These are phyloP conservation scores for Candida saitoana DNA, from an alignment of 805 yeast genomes.

Conservation along the genomic window DNA sequence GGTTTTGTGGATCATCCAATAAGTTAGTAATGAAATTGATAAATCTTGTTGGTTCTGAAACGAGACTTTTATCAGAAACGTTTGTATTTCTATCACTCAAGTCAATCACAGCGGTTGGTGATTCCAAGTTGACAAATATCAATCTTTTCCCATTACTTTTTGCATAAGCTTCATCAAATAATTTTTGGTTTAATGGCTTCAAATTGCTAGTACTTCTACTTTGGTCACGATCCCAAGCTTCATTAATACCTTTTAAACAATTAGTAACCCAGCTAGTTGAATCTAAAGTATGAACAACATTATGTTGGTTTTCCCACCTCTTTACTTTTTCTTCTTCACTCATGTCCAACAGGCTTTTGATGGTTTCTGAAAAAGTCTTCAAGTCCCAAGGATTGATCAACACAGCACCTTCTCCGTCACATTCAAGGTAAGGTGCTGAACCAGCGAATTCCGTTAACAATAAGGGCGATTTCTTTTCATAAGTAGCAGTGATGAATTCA, in stretches of 20 bases:
- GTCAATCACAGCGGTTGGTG: constrained; percentile 23
- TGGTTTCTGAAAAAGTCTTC: constrained; percentile 58
- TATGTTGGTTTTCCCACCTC: constrained; percentile 60
- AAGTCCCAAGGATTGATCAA: constrained; percentile 91
- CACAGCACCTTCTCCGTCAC: constrained; percentile 55
- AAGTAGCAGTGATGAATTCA: constrained; percentile 78
- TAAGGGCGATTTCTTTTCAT: constrained; percentile 70
- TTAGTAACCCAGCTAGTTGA: constrained; percentile 69
- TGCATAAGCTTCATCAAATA: constrained; percentile 30
- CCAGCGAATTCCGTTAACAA: constrained; percentile 93
- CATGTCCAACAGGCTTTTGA: constrained; percentile 66
- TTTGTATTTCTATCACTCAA: constrained; percentile 6
- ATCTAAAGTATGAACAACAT: constrained; percentile 62
- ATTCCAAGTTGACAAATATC: constrained; percentile 23
- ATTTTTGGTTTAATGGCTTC: constrained; percentile 27
- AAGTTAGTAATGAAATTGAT: constrained; percentile 57
- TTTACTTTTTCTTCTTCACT: constrained; percentile 47
- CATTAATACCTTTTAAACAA: constrained; percentile 51
- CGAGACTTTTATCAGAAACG: constrained; percentile 9
- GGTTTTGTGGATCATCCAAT: constrained; percentile 52
- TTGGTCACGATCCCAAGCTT: constrained; percentile 34
- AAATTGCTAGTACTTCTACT: constrained; percentile 21
- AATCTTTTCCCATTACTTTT: constrained; percentile 36
- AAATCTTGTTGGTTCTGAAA: constrained; percentile 59
- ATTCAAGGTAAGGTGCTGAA: constrained; percentile 70